Evolutionary conservation across 208 protist species (phyloP).

Genomic region (Acanthamoeba quina): DNA sequence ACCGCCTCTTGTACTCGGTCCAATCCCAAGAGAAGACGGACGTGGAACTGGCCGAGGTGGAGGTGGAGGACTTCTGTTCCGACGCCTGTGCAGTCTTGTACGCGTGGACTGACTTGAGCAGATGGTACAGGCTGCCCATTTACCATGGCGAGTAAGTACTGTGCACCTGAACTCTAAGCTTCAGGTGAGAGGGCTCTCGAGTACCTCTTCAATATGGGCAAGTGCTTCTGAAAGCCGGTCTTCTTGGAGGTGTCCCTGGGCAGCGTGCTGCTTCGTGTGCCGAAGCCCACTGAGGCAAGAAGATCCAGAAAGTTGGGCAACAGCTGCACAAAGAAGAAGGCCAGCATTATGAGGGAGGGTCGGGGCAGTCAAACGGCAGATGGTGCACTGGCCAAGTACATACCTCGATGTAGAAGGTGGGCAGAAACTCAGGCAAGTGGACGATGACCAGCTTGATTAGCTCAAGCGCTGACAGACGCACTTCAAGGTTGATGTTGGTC

Average conservation of each 20-base stretch:
- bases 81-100: not conserved
- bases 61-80: not conserved
- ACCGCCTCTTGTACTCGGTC: slow-evolving; percentile 18
- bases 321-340: not conserved
- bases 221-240: slow-evolving; percentile 38
- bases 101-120: slow-evolving; percentile 50
- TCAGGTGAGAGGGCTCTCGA: not conserved
- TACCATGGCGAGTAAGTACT: not conserved
- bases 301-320: slow-evolving; percentile 59
- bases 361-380: too few relatives aligned
- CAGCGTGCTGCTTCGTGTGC: slow-evolving; percentile 35
- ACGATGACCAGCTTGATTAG: slow-evolving; percentile 39
- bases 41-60: not conserved
- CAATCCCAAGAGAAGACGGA: slow-evolving; percentile 29
- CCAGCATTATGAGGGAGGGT: not conserved
- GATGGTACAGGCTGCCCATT: slow-evolving; percentile 8
- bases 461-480: slow-evolving; percentile 40
- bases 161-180: too few relatives aligned
- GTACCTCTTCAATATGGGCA: slow-evolving; percentile 45
- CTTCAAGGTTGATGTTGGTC: slow-evolving; percentile 64
- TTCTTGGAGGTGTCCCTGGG: slow-evolving; percentile 60
- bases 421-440: slow-evolving; percentile 41
- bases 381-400: not conserved
- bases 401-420: slow-evolving; percentile 55
- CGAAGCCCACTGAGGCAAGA: slow-evolving; percentile 31